Base-by-base conservation (phyloP, 441 rosid genomes). In the Jatropha podagrica region DNA sequence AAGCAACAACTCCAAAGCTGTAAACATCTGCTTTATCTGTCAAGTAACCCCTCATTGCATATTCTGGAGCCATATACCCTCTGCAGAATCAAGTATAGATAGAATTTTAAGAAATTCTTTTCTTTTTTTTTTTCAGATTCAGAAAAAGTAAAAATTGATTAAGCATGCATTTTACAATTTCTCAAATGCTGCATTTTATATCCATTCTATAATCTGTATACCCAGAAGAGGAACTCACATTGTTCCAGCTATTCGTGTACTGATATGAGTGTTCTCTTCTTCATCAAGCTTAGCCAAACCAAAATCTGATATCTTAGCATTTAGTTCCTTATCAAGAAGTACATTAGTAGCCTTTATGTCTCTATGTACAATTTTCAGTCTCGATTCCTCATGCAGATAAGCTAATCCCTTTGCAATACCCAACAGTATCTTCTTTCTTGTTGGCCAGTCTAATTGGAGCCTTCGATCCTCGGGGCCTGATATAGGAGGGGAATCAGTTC, bases 41-140 rank as follows among this genome's bases (percentile, higher is more conserved):
- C 85, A 93, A 83, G 81, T 93, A 91, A 68, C 96, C 98, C 76
- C 98, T 90, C 98, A 91, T 91, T 66, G 93, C 95, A 75, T 90
- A 93, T 72, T 93, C 96, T 38, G 96, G 97, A 76, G 98, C 96
- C 95, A 93, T 91, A 79, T 93, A 93, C 51, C 96, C 96, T 61
- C 96, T 93, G 77, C 46, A 41, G 10, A 59, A 20, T 1, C 44
- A 78, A 69, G 32, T 32, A 51, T 4, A 41, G 10, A 8, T 20
- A 20, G 27, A 56, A 56, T 20, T n/a, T 52, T 20, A 56, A 56
- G 10, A 5, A 56, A 1, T 5, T 20, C 27, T 11, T 44, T 44
- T n/a, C n/a, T n/a, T 44, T 44, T 44, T 11, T 6, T 44, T 44
- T 42, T 44, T 44, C 48, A 44, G 48, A 32, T 32, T 32, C 32